phyloP scores from a whole-genome alignment of 202 grass and related monocot species.

The Eragrostis tef region DNA sequence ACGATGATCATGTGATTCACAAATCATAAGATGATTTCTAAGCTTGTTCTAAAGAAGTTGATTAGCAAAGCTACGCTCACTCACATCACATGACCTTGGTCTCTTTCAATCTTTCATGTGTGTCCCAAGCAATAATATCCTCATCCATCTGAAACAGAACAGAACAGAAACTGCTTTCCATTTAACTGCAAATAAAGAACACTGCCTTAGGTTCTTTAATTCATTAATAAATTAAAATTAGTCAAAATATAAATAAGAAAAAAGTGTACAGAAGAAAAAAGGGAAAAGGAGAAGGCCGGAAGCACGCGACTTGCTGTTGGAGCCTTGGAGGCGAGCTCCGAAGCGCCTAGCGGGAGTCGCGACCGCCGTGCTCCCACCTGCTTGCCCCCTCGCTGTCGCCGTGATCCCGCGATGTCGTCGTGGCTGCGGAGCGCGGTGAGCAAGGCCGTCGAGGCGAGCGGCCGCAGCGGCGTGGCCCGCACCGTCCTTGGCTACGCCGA shows the following conservation, averaged over 20 bases:
- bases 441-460: slow-evolving; percentile 93
- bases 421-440: slow-evolving; percentile 89
- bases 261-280: not conserved
- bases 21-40: too few relatives aligned
- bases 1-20: too few relatives aligned
- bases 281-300: not conserved
- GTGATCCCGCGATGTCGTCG: slow-evolving; percentile 63
- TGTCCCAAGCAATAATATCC: slow-evolving; percentile 1
- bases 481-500: slow-evolving; percentile 91
- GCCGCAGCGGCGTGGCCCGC: slow-evolving; percentile 72
- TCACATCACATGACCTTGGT: not conserved
- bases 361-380: not conserved
- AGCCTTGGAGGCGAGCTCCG: slow-evolving; percentile 26
- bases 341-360: slow-evolving; percentile 32
- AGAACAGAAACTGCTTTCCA: not conserved
- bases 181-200: not conserved
- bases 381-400: too few relatives aligned
- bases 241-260: too few relatives aligned
- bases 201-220: too few relatives aligned
- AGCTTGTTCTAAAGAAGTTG: too few relatives aligned
- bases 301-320: not conserved
- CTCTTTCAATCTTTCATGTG: too few relatives aligned
- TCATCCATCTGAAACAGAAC: slow-evolving; percentile 16
- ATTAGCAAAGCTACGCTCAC: not conserved
- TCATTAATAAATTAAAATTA: not conserved